Percentiles rank a stretch among this genome's conserved stretches.
These are phyloP conservation scores for Geotrichum aggregatum DNA, from an alignment of 1,139 yeast genomes.

Conservation along the genomic window DNA sequence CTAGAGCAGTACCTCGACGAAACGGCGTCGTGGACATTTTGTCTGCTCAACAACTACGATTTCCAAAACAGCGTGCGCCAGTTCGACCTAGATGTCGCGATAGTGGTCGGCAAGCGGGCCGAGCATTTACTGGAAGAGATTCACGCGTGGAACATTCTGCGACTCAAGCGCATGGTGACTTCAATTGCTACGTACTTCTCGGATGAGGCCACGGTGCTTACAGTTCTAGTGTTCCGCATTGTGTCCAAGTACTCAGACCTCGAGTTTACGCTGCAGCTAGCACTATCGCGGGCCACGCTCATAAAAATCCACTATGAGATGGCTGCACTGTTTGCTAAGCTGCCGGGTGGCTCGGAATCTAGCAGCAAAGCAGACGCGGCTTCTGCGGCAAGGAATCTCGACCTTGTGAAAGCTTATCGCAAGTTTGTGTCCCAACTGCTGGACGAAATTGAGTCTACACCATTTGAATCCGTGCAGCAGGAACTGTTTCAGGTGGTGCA, in stretches of 20 bases:
- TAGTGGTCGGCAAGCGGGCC: conserved; percentile 33
- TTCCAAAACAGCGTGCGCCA: conserved; percentile 32
- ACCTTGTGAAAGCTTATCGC: conserved; percentile 33
- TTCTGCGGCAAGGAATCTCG: not conserved
- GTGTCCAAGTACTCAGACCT: conserved; percentile 31
- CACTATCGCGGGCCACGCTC: conserved; percentile 37
- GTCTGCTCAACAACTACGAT: conserved; percentile 31
- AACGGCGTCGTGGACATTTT: conserved; percentile 35
- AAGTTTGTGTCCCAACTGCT: conserved; percentile 36
- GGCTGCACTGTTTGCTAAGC: conserved; percentile 28
- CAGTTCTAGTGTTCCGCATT: conserved; percentile 37
- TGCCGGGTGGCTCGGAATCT: conserved; percentile 21
- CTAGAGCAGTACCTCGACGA: conserved; percentile 32
- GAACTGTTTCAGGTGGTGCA: conserved; percentile 39
- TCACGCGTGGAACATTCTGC: conserved; percentile 34
- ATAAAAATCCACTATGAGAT: conserved; percentile 38
- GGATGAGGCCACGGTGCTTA: conserved; percentile 37
- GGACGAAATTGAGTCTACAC: conserved; percentile 35
- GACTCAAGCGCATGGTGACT: conserved; percentile 34
- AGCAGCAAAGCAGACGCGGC: not conserved
- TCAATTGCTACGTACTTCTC: conserved; percentile 28
- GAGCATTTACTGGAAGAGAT: conserved; percentile 33
- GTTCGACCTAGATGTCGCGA: conserved; percentile 37
- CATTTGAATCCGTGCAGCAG: conserved; percentile 36
- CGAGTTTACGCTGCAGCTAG: conserved; percentile 36